These are phyloP conservation scores for Vaccinium corymbosum DNA, from an alignment of 148 eudicot species.

Conservation along the genomic window DNA sequence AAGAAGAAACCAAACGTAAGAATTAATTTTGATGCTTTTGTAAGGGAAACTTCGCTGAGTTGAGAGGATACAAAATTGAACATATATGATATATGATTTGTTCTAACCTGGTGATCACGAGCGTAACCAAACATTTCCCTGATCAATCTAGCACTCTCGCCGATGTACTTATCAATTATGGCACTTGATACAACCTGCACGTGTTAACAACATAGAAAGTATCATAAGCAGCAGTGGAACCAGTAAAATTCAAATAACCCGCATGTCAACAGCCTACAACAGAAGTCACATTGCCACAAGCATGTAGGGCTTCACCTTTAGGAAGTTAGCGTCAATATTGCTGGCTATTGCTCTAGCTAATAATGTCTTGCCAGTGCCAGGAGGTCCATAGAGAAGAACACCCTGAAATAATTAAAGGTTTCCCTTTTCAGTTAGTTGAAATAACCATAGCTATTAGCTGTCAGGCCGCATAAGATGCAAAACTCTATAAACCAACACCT, in stretches of 20 bases:
- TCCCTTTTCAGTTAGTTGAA: not conserved
- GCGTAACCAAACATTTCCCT: slow-evolving; percentile 99
- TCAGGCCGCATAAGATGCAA: not conserved
- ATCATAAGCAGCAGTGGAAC: not conserved
- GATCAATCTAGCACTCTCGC: slow-evolving; percentile 97
- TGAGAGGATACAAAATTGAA: not conserved
- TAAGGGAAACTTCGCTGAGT: not conserved
- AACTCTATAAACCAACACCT: not conserved
- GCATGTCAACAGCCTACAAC: not conserved
- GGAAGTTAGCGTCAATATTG: slow-evolving; percentile 92
- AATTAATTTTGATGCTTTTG: not conserved
- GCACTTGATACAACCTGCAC: slow-evolving; percentile 95
- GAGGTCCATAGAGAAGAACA: slow-evolving; percentile 99
- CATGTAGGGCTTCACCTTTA: slow-evolving; percentile 48
- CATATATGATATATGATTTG: too few species aligned
- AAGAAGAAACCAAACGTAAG: slow-evolving; percentile 9
- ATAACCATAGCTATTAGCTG: not conserved
- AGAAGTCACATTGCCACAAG: not conserved
- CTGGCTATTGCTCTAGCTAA: slow-evolving; percentile 98
- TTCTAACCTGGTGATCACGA: slow-evolving; percentile 85
- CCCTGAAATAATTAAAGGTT: slow-evolving; percentile 42
- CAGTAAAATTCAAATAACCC: not conserved
- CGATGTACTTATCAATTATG: slow-evolving; percentile 92
- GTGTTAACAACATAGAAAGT: not conserved
- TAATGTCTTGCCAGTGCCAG: slow-evolving; percentile 96